Evolutionary conservation across 305 asterid species (phyloP).

Genomic region (Fraxinus albicans): DNA sequence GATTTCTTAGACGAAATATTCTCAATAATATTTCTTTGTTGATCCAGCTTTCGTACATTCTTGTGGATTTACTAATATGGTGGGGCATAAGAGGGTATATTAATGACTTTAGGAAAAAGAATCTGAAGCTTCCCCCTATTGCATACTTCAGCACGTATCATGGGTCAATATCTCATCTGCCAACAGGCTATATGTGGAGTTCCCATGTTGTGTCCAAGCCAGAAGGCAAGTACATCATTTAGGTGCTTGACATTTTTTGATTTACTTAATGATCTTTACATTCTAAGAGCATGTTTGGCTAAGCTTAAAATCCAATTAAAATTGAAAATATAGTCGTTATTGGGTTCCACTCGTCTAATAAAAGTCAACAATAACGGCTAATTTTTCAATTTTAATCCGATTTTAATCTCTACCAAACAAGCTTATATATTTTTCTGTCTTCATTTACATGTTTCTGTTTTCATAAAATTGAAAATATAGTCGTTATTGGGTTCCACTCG

Average conservation of each 20-base stretch:
- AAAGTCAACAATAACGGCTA: no score
- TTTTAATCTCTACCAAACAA: no score
- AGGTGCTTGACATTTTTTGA: neutral
- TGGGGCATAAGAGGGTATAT: constrained; percentile 95
- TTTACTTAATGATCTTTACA: neutral
- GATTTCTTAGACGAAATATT: neutral
- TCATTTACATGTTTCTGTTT: no score
- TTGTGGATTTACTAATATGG: constrained; percentile 43
- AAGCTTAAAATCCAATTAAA: no score
- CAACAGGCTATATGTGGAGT: constrained; percentile 99
- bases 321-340: no score
- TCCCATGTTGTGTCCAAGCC: constrained; percentile 95
- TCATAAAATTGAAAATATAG: no score
- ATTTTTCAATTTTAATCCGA: no score
- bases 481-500: no score
- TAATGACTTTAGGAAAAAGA: constrained; percentile 84
- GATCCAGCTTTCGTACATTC: constrained; percentile 81
- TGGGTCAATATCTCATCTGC: constrained; percentile 92
- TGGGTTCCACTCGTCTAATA: no score
- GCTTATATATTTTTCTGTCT: no score
- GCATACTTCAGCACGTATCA: constrained; percentile 92
- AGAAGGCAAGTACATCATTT: constrained; percentile 45
- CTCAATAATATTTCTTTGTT: constrained; percentile 27
- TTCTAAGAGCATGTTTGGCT: no score
- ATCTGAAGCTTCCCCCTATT: constrained; percentile 86